A percentile compares a stretch with the other conserved stretches of the same genome.
Evolutionary conservation across 306 rosid species (phyloP).

Genomic region (Mucuna pruriens): DNA sequence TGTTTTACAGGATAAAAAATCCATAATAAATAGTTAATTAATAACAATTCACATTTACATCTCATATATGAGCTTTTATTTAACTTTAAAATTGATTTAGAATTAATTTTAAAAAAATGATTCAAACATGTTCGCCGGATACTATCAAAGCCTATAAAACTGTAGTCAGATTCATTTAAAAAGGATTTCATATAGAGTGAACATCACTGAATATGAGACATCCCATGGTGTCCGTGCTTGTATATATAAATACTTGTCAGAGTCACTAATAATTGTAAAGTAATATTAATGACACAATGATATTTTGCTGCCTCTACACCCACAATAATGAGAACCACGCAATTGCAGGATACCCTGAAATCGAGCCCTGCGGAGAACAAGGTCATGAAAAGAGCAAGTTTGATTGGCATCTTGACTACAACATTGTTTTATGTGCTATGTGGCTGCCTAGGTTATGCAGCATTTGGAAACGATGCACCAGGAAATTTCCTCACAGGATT

Average conservation of each 20-base stretch:
- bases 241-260: neutral
- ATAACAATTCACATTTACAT: neutral
- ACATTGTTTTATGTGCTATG: conserved; percentile 82
- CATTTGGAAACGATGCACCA: conserved; percentile 89
- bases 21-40: neutral
- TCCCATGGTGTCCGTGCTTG: neutral
- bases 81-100: neutral
- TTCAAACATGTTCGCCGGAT: too few species aligned
- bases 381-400: conserved; percentile 84
- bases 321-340: neutral
- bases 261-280: neutral
- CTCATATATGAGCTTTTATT: neutral
- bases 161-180: neutral
- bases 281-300: neutral
- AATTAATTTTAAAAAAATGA: too few species aligned
- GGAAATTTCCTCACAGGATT: conserved; percentile 99
- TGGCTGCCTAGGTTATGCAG: conserved; percentile 90
- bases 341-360: conserved; percentile 80
- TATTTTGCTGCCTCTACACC: neutral
- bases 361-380: conserved; percentile 90
- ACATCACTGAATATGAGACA: neutral
- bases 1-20: neutral
- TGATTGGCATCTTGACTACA: conserved; percentile 77
- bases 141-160: neutral
- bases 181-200: neutral